Evolutionary conservation across 768 basidiomycete species (phyloP).

Genomic region (Plicaturopsis crispa): DNA sequence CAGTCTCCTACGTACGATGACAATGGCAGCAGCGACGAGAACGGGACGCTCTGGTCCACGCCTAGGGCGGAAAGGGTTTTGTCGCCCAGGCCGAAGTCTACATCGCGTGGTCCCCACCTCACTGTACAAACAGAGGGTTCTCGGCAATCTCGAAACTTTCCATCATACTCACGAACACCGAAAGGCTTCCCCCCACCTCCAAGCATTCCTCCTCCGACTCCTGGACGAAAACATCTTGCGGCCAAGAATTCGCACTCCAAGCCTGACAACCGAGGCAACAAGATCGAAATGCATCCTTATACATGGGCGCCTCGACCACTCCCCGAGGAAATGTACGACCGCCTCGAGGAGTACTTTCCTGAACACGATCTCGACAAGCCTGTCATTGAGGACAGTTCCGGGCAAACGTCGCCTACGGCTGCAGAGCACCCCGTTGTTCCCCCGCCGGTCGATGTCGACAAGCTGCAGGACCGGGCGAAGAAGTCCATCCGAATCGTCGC

Average conservation of each 20-base stretch:
- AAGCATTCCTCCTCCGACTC: conserved; percentile 10
- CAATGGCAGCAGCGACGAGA: conserved; percentile 36
- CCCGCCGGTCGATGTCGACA: conserved; percentile 20
- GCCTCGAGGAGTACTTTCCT: conserved; percentile 92
- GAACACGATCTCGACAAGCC: conserved; percentile 94
- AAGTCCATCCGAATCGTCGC: conserved; percentile 94
- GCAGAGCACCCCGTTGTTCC: conserved; percentile 39
- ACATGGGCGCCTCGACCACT: conserved; percentile 89
- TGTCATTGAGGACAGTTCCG: conserved; percentile 80
- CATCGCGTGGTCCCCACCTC: conserved; percentile 31
- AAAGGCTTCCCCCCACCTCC: conserved; percentile 7
- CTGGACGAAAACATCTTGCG: conserved; percentile 15
- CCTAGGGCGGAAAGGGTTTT: conserved; percentile 28
- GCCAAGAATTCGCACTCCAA: conserved; percentile 14
- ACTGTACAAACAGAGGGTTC: conserved; percentile 33
- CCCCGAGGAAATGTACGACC: conserved; percentile 89
- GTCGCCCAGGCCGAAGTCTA: conserved; percentile 17
- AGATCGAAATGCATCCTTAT: conserved; percentile 56
- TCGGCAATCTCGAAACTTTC: background rate
- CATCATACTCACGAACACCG: background rate
- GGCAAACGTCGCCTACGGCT: conserved; percentile 70
- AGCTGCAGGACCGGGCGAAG: conserved; percentile 61
- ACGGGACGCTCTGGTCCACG: conserved; percentile 39
- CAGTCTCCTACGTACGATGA: conserved; percentile 13
- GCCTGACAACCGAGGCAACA: conserved; percentile 33